Conservation (phyloP, 306 rosid genomes). For the Gleditsia sinensis region DNA sequence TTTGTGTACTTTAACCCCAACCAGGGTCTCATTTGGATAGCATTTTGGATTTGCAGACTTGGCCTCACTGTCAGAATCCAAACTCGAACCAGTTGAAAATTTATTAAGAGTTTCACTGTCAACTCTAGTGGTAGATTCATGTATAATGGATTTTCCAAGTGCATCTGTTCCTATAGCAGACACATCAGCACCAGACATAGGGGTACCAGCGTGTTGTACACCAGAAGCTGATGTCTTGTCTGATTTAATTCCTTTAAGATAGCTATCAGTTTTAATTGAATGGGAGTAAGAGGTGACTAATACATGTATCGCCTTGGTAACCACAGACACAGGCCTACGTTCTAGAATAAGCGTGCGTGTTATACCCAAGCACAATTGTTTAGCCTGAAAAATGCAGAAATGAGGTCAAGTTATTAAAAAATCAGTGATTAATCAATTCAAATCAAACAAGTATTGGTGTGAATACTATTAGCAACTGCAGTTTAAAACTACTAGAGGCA, state of each 20-base stretch:
- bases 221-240: constrained; percentile 58
- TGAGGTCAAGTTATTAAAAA: constrained; percentile 1
- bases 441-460: constrained; percentile 12
- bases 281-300: constrained; percentile 70
- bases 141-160: constrained; percentile 51
- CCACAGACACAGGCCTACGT: constrained; percentile 72
- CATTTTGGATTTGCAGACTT: constrained; percentile 40
- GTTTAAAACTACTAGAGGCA: constrained; percentile 23
- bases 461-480: neutral
- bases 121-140: constrained; percentile 53
- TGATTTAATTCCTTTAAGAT: constrained; percentile 60
- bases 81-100: constrained; percentile 45
- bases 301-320: constrained; percentile 83
- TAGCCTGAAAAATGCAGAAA: constrained; percentile 71
- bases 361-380: constrained; percentile 82
- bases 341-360: constrained; percentile 75
- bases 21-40: constrained; percentile 43
- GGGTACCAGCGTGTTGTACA: constrained; percentile 47
- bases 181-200: constrained; percentile 47
- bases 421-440: constrained; percentile 8
- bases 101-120: constrained; percentile 45
- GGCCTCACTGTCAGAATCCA: constrained; percentile 66
- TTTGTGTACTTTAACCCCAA: constrained; percentile 44
- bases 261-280: constrained; percentile 63
- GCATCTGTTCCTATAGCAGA: constrained; percentile 50